A percentile compares a stretch with the other conserved stretches of the same genome.
phyloP scores from a whole-genome alignment of 2,329 filamentous ascomycete genomes.

The Penicillium rolfsii region DNA sequence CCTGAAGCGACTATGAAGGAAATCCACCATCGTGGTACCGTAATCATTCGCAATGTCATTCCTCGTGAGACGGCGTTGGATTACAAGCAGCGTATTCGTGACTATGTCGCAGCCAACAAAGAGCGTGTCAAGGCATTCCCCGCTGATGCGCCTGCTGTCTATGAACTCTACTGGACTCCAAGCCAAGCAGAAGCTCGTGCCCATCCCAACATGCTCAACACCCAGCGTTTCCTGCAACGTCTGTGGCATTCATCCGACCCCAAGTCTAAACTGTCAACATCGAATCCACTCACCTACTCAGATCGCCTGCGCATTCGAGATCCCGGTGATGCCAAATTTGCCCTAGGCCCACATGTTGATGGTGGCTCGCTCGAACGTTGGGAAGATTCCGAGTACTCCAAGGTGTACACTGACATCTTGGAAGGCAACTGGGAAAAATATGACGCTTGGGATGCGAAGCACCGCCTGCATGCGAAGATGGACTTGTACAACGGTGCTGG shows the following conservation, averaged over 20 bases:
- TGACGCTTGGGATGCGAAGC: conserved; percentile 78
- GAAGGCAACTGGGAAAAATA: conserved; percentile 77
- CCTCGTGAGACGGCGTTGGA: conserved; percentile 63
- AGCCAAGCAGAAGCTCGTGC: conserved; percentile 69
- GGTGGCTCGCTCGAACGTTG: conserved; percentile 76
- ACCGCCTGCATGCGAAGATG: conserved; percentile 67
- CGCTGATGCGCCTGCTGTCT: conserved; percentile 68
- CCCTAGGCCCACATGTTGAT: conserved; percentile 73
- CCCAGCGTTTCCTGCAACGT: conserved; percentile 65
- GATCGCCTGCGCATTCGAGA: conserved; percentile 73
- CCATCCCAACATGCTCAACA: conserved; percentile 65
- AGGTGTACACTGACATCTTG: conserved; percentile 74
- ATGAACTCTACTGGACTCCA: conserved; percentile 74
- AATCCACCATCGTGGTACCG: conserved; percentile 62
- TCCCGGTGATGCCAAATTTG: conserved; percentile 71
- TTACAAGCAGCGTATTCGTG: conserved; percentile 67
- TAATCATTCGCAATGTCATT: conserved; percentile 68
- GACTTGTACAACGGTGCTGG: conserved; percentile 82
- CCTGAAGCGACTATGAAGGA: conserved; percentile 49
- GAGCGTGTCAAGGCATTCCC: conserved; percentile 63
- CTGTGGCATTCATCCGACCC: conserved; percentile 65
- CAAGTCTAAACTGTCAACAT: conserved; percentile 53
- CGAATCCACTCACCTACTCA: conserved; percentile 68
- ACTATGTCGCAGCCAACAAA: conserved; percentile 67
- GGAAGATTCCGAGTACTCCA: conserved; percentile 70